Evolutionary conservation across 1,284 basidiomycete genomes (phyloP).

Genomic region (Amylostereum chailletii): DNA sequence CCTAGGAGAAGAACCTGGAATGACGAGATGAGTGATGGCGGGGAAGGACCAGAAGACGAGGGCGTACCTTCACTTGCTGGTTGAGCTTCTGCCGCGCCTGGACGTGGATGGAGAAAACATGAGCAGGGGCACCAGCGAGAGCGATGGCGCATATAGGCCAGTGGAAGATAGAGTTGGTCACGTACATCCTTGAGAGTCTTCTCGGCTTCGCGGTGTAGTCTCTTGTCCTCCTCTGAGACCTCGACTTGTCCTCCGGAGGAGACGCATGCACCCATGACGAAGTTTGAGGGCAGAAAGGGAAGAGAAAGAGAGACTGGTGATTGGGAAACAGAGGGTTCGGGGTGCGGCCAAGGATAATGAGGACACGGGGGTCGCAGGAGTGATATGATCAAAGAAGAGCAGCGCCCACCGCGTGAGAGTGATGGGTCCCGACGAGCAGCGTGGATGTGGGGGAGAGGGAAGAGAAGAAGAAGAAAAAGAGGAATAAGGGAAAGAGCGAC

Average conservation of each 20-base stretch:
- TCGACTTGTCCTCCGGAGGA: conserved; percentile 48
- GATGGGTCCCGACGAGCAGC: neutral
- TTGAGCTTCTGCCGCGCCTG: conserved; percentile 64
- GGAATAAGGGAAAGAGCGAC: conserved; percentile 1
- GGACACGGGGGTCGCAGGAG: neutral
- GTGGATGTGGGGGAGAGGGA: neutral
- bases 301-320: conserved; percentile 5
- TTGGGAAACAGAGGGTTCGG: conserved; percentile 5
- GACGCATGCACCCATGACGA: conserved; percentile 68
- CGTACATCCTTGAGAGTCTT: conserved; percentile 54
- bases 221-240: conserved; percentile 55
- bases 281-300: conserved; percentile 7
- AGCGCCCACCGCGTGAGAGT: neutral
- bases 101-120: neutral
- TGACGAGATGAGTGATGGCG: conserved; percentile 1
- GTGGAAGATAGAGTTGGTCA: conserved; percentile 6
- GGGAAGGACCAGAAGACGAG: neutral
- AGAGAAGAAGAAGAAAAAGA: conserved; percentile 10
- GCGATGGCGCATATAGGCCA: neutral
- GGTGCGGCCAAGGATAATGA: neutral
- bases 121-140: conserved; percentile 1
- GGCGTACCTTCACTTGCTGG: conserved; percentile 71
- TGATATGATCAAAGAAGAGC: neutral
- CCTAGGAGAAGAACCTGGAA: conserved; percentile 78
- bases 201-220: conserved; percentile 58